Percentiles rank a stretch among this genome's conserved stretches.
Conservation (phyloP, 164 flowering plant genomes). For the Piper longum region DNA sequence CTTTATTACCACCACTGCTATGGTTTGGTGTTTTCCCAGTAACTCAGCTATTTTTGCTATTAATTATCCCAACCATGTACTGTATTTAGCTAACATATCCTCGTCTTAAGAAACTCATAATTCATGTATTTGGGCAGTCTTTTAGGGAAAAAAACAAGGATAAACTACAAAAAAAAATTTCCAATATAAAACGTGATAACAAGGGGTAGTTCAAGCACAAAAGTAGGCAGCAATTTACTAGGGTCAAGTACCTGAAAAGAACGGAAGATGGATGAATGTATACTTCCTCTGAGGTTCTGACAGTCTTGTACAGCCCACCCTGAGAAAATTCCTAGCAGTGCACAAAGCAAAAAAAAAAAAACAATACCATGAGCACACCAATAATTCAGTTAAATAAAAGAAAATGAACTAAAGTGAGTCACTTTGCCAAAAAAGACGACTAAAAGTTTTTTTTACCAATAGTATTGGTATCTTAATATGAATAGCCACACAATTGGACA, state of each 20-base stretch:
- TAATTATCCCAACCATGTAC: too few species aligned
- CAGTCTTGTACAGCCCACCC: constrained; percentile 75
- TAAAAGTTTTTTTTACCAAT: too few species aligned
- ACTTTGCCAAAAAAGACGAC: background rate
- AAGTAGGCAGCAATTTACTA: background rate
- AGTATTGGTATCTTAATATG: background rate
- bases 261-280: constrained; percentile 96
- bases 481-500: background rate
- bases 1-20: too few species aligned
- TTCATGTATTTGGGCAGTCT: too few species aligned
- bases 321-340: constrained; percentile 47
- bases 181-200: too few species aligned
- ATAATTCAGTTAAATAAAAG: too few species aligned
- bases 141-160: background rate
- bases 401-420: background rate
- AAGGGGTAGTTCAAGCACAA: background rate
- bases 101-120: too few species aligned
- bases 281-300: constrained; percentile 80
- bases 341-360: background rate
- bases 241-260: constrained; percentile 61
- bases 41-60: too few species aligned
- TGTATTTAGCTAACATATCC: too few species aligned
- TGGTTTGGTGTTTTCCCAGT: too few species aligned
- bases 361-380: background rate
- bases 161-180: background rate